These are phyloP conservation scores for Symbiotaphrina buchneri DNA, from an alignment of 495 filamentous ascomycete genomes.

Conservation along the genomic window DNA sequence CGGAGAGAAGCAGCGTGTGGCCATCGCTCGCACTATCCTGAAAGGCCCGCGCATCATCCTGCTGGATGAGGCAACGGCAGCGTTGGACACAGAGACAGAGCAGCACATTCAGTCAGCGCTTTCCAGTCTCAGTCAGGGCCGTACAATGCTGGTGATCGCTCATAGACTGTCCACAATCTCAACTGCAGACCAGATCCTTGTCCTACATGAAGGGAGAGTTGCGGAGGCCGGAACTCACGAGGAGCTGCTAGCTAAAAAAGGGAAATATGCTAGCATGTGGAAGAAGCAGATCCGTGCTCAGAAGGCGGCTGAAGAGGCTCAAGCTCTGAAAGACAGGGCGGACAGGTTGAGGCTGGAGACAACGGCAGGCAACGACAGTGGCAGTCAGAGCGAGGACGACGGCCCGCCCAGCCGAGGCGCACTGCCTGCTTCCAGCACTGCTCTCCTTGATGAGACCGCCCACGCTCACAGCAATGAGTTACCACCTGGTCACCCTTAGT, in stretches of 20 bases:
- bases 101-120: conserved; percentile 85
- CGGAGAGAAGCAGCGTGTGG: conserved; percentile 91
- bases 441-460: too few relatives aligned
- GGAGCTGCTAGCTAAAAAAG: conserved; percentile 53
- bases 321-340: conserved; percentile 28
- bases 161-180: conserved; percentile 92
- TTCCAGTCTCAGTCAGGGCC: conserved; percentile 51
- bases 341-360: conserved; percentile 23
- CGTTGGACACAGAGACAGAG: conserved; percentile 86
- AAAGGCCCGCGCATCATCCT: conserved; percentile 94
- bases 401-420: too few relatives aligned
- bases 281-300: conserved; percentile 82
- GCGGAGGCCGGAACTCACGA: conserved; percentile 73
- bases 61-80: conserved; percentile 89
- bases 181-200: conserved; percentile 81
- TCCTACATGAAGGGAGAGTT: conserved; percentile 69
- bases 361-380: background rate
- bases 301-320: conserved; percentile 52
- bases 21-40: conserved; percentile 87
- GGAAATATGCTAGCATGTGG: conserved; percentile 86
- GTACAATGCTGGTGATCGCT: conserved; percentile 68
- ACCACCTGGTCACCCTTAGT: too few relatives aligned
- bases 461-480: too few relatives aligned
- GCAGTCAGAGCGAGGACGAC: background rate
- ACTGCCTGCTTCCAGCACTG: too few relatives aligned